phyloP scores from a whole-genome alignment of 2,329 filamentous ascomycete species.

The Colletotrichum coccodes region DNA sequence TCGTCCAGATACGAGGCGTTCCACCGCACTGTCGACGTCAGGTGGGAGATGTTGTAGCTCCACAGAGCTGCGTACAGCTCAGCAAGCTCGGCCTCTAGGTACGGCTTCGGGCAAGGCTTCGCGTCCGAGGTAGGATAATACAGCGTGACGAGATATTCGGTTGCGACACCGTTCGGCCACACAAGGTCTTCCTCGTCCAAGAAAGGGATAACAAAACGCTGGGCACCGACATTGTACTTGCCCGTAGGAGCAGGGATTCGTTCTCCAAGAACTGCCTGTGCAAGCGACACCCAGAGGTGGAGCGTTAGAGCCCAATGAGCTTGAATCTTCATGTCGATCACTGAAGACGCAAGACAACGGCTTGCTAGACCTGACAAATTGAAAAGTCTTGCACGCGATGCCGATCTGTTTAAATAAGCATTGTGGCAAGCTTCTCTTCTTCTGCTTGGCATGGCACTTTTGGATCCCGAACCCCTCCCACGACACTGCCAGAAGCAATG shows the following conservation, averaged over 20 bases:
- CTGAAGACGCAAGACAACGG: not conserved
- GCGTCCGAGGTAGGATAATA: slow-evolving; percentile 29
- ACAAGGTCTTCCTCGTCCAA: slow-evolving; percentile 6
- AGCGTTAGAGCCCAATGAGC: accelerated
- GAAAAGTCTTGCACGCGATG: accelerated
- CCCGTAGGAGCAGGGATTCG: slow-evolving; percentile 12
- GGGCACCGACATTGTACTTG: slow-evolving; percentile 30
- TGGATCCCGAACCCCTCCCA: not conserved
- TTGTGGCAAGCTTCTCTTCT: not conserved
- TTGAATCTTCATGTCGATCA: not conserved
- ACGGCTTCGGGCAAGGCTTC: slow-evolving; percentile 7
- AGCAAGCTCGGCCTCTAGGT: slow-evolving; percentile 29
- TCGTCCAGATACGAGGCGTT: slow-evolving; percentile 15
- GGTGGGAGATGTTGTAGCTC: slow-evolving; percentile 20
- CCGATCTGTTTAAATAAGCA: not conserved
- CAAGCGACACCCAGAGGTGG: not conserved
- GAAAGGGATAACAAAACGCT: slow-evolving; percentile 18
- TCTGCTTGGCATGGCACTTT: not conserved
- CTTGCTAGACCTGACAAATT: accelerated
- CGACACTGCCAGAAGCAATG: not conserved
- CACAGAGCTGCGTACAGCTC: slow-evolving; percentile 9
- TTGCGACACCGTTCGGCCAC: slow-evolving; percentile 20
- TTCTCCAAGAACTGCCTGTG: not conserved
- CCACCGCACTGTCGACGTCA: slow-evolving; percentile 27
- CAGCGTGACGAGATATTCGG: slow-evolving; percentile 30